Evolutionary conservation across 208 protist genomes (phyloP), one percentile per base, ranked within the genome.

Genomic region (Leishmania major): DNA sequence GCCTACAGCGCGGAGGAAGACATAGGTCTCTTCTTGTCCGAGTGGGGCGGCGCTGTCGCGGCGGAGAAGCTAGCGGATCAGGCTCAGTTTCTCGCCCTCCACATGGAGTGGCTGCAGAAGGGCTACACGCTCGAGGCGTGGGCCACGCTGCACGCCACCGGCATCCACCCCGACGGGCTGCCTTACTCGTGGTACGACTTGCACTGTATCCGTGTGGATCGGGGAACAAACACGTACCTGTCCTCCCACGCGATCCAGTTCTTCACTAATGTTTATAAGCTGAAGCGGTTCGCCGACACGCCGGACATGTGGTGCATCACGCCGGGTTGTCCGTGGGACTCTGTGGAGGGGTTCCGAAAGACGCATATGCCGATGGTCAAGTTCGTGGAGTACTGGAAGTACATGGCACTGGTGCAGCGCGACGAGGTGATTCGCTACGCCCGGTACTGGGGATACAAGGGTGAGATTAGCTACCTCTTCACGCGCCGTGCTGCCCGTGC

Each of bases 311-410:
- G 95, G 94, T 40, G 78, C 75, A 75, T 97, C 69, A 98, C 95
- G 0, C 95, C 95, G 11, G 95, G 93, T 43, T 96, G 92, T 75
- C 93, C 95, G 51, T 98, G 95, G 94, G 74, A 76, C 11, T 78
- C 90, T 75, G 76, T 96, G 1, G 86, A 86, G 60, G 93, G 95
- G 19, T 90, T 98, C 43, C 74, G 83, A 25, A 84, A 64, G 28
- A 78, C 66, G 74, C 40, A 66, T 43, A 84, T 97, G 22, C 87
- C 95, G 40, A 71, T 96, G 55, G 91, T 93, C 71, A 86, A 82
- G 66, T 98, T 97, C 79, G 89, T 98, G 15, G 92, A 95, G 82
- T 92, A 93, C 73, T 98, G 95, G 94, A 96, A 96, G 80, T 96
- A 96, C 85, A 89, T 97, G 87, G 94, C 93, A 15, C 81, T 96